Evolutionary conservation across 2,329 filamentous ascomycete genomes (phyloP), one percentile per base, ranked within the genome.

Genomic region (Xylariomycetidae sp.): DNA sequence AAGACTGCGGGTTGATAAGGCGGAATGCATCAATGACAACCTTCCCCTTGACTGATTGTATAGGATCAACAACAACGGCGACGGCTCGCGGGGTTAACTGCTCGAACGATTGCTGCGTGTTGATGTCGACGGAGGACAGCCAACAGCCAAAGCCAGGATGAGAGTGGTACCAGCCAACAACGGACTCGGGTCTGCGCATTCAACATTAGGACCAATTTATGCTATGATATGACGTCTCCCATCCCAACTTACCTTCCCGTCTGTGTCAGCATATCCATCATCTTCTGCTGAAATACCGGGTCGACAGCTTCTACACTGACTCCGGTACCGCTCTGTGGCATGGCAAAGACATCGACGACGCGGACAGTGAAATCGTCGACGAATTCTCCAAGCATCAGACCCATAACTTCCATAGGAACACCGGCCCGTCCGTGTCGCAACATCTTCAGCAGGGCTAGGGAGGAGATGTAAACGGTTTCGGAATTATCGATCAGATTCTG

Each of bases 351-450:
- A 64, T 98, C 92, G 48, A 97, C 90, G 11, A 98, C 92, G 49
- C 90, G 84, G 43, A 98, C 92, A 39, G 92, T 98, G 67, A 96
- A 98, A 68, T 97, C 92, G 58, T 98, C 92, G 40, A 98, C 90
- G 52, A 98, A 97, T 63, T 97, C 92, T 61, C 92, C 92, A 54
- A 97, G 68, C 92, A 98, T 98, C 60, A 98, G 72, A 43, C 92
- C 92, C 92, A 98, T 98, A 61, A 98, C 92, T 73, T 98, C 92
- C 92, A 98, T 98, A 14, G 92, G 92, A 47, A 98, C 92, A 70
- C 92, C 92, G 25, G 92, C 92, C 49, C 92, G 85, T 46, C 92
- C 92, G 66, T 98, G 92, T 61, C 92, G 83, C 63, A 98, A 75
- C 92, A 98, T 98, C 77, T 98, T 98, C 53, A 98, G 74, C 33